A percentile compares a stretch with the other conserved stretches of the same genome.
These are phyloP conservation scores for Canavalia gladiata DNA, from an alignment of 306 rosid genomes.

Conservation along the genomic window DNA sequence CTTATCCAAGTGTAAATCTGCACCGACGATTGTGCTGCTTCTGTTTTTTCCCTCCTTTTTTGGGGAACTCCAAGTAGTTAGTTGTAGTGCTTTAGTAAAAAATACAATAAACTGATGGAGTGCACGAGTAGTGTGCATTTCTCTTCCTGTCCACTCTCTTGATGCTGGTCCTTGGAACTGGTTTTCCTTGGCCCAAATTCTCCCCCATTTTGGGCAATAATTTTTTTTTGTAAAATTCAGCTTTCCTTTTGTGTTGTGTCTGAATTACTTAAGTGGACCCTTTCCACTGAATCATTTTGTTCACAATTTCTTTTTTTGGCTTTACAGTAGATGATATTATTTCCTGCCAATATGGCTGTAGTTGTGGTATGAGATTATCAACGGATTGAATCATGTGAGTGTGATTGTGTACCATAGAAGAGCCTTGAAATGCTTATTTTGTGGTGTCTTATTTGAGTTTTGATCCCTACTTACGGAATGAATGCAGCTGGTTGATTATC, in stretches of 20 bases:
- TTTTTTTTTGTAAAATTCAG: constrained; percentile 35
- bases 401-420: constrained; percentile 12
- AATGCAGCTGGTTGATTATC: background rate
- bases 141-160: constrained; percentile 3
- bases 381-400: constrained; percentile 31
- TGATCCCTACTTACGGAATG: constrained; percentile 6
- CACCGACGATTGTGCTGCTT: constrained; percentile 52
- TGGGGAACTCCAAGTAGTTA: constrained; percentile 48
- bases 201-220: constrained; percentile 47
- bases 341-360: constrained; percentile 30
- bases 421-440: constrained; percentile 40
- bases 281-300: constrained; percentile 9
- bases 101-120: constrained; percentile 45
- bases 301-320: background rate
- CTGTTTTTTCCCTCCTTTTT: constrained; percentile 38
- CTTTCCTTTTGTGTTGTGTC: constrained; percentile 29
- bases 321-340: background rate
- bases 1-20: constrained; percentile 68
- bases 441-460: constrained; percentile 16
- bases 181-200: constrained; percentile 11
- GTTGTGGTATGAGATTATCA: constrained; percentile 17
- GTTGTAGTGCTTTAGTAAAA: constrained; percentile 47
- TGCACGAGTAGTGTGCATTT: constrained; percentile 46
- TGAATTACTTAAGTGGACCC: constrained; percentile 29
- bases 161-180: constrained; percentile 29